Conservation (phyloP, 371 early-diverging fungal genomes). For the Parasitella parasitica region DNA sequence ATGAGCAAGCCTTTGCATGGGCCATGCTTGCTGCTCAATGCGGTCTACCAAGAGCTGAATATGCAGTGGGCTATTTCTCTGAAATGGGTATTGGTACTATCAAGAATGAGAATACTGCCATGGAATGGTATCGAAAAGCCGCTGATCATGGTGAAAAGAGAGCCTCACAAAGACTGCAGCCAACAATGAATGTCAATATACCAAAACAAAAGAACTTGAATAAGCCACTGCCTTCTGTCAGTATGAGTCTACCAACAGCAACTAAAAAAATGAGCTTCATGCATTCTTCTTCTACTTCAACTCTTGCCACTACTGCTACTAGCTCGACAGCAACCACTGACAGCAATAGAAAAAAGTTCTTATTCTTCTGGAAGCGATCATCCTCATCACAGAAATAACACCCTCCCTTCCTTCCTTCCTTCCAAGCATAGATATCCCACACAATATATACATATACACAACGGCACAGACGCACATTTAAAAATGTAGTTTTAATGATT, state of each 20-base stretch:
- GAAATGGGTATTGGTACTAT: slow-evolving; percentile 84
- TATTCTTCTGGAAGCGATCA: neutral
- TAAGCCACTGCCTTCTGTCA: neutral
- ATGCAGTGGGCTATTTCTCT: slow-evolving; percentile 90
- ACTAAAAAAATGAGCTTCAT: neutral
- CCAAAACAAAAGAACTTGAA: neutral
- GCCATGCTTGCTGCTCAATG: slow-evolving; percentile 76
- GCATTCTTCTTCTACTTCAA: neutral
- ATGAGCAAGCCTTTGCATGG: slow-evolving; percentile 91
- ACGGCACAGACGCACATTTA: too few relatives aligned
- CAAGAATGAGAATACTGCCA: slow-evolving; percentile 65
- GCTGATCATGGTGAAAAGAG: slow-evolving; percentile 45
- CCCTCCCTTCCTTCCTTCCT: neutral
- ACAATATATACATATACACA: neutral
- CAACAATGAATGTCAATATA: neutral
- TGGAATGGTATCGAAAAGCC: slow-evolving; percentile 79
- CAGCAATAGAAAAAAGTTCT: neutral
- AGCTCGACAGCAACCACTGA: neutral
- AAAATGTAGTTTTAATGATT: neutral
- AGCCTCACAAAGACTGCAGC: slow-evolving; percentile 33
- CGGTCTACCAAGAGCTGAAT: slow-evolving; percentile 88
- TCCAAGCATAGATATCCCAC: neutral
- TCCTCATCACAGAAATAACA: neutral
- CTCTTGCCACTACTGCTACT: neutral
- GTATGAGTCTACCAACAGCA: neutral